Evolutionary conservation across 1,139 yeast species (phyloP).

Genomic region (Suhomyces bribrorum): DNA sequence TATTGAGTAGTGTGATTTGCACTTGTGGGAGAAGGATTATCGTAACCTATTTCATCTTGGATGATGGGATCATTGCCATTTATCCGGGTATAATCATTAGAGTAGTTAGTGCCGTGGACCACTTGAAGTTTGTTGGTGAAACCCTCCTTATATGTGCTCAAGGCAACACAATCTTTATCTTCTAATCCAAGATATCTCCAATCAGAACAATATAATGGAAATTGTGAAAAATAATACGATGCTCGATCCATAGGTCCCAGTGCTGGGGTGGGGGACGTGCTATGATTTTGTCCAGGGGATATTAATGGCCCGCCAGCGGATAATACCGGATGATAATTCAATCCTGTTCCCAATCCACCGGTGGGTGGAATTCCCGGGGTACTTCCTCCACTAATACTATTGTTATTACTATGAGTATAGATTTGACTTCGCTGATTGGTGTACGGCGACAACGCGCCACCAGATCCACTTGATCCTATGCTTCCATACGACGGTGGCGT

Average conservation of each 20-base stretch:
- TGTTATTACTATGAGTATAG: conserved; percentile 7
- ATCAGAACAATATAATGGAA: conserved; percentile 67
- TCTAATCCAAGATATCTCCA: conserved; percentile 53
- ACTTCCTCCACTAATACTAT: conserved; percentile 2
- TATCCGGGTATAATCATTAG: conserved; percentile 21
- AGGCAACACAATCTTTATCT: conserved; percentile 55
- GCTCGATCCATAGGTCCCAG: conserved; percentile 30
- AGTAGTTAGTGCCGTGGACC: conserved; percentile 42
- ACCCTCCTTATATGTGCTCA: conserved; percentile 74
- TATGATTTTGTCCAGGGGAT: conserved; percentile 1
- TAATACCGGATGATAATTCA: conserved; percentile 5
- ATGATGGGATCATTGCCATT: conserved; percentile 11
- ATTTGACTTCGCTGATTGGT: conserved; percentile 11
- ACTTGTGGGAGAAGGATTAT: conserved; percentile 14
- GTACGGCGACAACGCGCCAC: conserved; percentile 12
- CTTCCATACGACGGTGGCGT: conserved; percentile 11
- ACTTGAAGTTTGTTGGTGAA: conserved; percentile 55
- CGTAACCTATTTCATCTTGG: conserved; percentile 14
- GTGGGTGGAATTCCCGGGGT: conserved; percentile 4
- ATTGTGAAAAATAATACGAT: conserved; percentile 59
- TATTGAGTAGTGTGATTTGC: conserved; percentile 1
- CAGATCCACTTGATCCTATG: conserved; percentile 4
- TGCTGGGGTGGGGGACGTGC: not conserved
- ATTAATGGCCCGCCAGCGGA: conserved; percentile 1
- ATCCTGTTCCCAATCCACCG: conserved; percentile 1